A percentile compares a stretch with the other conserved stretches of the same genome.
Conservation (phyloP, 495 filamentous ascomycete genomes). For the Physcia stellaris region DNA sequence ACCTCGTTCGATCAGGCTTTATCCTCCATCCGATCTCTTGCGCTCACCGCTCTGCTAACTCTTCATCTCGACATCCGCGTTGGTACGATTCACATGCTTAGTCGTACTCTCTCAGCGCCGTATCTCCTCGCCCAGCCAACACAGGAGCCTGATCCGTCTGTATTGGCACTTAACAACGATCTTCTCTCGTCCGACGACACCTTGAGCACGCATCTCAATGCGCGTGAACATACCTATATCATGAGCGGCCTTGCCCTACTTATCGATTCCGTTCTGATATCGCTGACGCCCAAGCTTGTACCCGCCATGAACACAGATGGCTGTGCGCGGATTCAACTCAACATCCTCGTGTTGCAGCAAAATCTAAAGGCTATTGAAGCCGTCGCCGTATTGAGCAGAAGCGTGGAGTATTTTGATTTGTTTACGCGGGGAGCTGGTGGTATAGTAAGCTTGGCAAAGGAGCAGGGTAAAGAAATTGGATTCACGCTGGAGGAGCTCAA, state of each 20-base stretch:
- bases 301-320: conserved; percentile 61
- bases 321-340: conserved; percentile 68
- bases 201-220: conserved; percentile 52
- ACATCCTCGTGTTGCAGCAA: conserved; percentile 87
- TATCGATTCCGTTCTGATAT: conserved; percentile 54
- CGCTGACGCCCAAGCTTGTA: conserved; percentile 47
- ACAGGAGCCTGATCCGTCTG: conserved; percentile 62
- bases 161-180: conserved; percentile 65
- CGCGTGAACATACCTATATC: conserved; percentile 50
- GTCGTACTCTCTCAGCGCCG: conserved; percentile 32
- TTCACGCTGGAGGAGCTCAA: conserved; percentile 81
- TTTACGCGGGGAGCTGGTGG: conserved; percentile 62
- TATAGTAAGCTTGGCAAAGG: conserved; percentile 23
- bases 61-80: conserved; percentile 80
- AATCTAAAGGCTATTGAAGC: conserved; percentile 76
- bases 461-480: conserved; percentile 22
- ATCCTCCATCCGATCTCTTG: conserved; percentile 63
- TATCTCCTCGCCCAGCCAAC: conserved; percentile 55
- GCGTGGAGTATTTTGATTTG: conserved; percentile 64
- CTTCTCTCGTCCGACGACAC: conserved; percentile 77
- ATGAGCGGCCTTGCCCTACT: conserved; percentile 57
- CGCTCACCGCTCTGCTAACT: conserved; percentile 60
- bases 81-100: conserved; percentile 56
- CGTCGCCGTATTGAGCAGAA: conserved; percentile 50
- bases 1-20: conserved; percentile 74